A percentile compares a stretch with the other conserved stretches of the same genome.
Evolutionary conservation across 352 stramenopile genomes (phyloP).

Genomic region (Globisporangium parvum): DNA sequence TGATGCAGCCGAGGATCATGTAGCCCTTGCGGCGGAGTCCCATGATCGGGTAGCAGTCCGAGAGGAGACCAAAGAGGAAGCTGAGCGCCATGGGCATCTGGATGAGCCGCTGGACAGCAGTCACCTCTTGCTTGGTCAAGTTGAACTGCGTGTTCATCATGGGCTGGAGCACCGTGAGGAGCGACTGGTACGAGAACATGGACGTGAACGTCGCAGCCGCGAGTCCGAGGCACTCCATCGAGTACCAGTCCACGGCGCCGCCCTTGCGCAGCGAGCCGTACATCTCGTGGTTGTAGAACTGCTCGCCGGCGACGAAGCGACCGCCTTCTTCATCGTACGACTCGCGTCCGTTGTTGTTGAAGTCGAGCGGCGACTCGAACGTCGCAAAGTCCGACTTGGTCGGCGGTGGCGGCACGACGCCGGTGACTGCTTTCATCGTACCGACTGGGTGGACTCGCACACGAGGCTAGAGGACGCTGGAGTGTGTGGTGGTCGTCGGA

Average conservation of each 20-base stretch:
- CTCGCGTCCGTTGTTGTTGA: slow-evolving; percentile 5
- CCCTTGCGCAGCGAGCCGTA: slow-evolving; percentile 55
- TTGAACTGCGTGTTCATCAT: slow-evolving; percentile 54
- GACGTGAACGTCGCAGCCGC: slow-evolving; percentile 60
- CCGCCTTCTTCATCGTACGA: slow-evolving; percentile 29
- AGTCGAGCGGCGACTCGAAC: slow-evolving; percentile 7
- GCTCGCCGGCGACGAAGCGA: slow-evolving; percentile 57
- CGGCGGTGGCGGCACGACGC: slow-evolving; percentile 3
- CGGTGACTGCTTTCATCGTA: slow-evolving; percentile 1
- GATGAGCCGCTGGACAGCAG: slow-evolving; percentile 50
- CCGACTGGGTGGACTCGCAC: no score
- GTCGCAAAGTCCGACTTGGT: slow-evolving; percentile 5
- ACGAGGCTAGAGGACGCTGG: no score
- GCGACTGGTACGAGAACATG: slow-evolving; percentile 57
- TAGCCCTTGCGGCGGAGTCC: slow-evolving; percentile 88
- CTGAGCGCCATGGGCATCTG: slow-evolving; percentile 86
- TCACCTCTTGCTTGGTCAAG: slow-evolving; percentile 30
- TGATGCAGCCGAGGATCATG: slow-evolving; percentile 78
- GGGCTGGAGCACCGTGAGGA: slow-evolving; percentile 41
- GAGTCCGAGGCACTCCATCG: slow-evolving; percentile 56
- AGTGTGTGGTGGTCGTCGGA: no score
- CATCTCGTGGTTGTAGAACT: slow-evolving; percentile 59
- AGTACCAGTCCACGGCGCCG: slow-evolving; percentile 45
- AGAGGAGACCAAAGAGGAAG: slow-evolving; percentile 86
- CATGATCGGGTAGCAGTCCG: slow-evolving; percentile 89